Percentiles rank a stretch among this genome's conserved stretches.
Evolutionary conservation across 805 yeast species (phyloP).

Genomic region (Crinitomyces ghanaensis): DNA sequence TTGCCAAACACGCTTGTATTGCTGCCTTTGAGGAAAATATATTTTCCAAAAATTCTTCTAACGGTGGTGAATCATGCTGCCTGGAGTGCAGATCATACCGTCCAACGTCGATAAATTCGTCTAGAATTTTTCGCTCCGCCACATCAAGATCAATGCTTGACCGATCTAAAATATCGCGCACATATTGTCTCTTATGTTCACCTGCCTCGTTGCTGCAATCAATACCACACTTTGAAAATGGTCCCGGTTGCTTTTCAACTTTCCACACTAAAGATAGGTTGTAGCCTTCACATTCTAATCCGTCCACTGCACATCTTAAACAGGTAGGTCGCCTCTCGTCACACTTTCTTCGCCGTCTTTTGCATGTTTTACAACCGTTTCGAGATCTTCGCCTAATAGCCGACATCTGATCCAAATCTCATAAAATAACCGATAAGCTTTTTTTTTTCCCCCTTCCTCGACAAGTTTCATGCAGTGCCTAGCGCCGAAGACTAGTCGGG

Average conservation of each 20-base stretch:
- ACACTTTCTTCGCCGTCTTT: slow-evolving; percentile 2
- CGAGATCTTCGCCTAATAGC: no score
- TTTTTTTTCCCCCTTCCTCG: no score
- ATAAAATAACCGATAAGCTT: no score
- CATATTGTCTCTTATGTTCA: no score
- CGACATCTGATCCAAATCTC: no score
- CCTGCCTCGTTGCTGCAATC: no score
- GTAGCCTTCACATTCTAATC: slow-evolving; percentile 3
- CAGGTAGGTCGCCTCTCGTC: slow-evolving; percentile 4
- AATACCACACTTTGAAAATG: no score
- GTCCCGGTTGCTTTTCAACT: no score
- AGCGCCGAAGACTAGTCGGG: no score
- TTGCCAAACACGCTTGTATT: slow-evolving; percentile 3
- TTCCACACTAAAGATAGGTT: slow-evolving; percentile 2
- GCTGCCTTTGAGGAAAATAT: slow-evolving; percentile 1
- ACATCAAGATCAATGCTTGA: slow-evolving; percentile 1
- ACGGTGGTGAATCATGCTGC: slow-evolving; percentile 1
- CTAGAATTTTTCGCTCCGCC: slow-evolving; percentile 1
- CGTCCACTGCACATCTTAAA: slow-evolving; percentile 3
- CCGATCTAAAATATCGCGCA: neutral
- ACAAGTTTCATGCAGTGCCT: no score
- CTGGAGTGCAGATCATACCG: slow-evolving; percentile 4
- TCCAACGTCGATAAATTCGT: slow-evolving; percentile 1
- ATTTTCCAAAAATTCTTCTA: neutral
- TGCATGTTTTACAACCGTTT: slow-evolving; percentile 4